Base-by-base conservation (phyloP, 768 basidiomycete genomes). In the Cystobasidium onofrii region DNA sequence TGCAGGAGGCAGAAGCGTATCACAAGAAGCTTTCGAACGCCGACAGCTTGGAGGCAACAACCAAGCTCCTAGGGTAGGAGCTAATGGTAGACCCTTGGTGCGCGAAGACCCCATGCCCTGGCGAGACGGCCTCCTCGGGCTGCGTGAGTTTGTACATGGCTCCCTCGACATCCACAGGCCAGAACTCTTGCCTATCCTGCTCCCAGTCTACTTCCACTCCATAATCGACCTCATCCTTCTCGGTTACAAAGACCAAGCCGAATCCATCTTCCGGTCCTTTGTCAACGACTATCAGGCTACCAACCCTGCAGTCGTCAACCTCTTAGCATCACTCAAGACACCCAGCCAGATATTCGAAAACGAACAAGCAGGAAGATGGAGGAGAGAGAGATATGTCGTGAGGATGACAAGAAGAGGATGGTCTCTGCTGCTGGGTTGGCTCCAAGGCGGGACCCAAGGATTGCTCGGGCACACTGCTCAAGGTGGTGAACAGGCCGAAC, bases 191-290 rank as follows among this genome's bases (percentile, higher is more conserved):
- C 93, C 91, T 55, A 89, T 99, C 41, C 82, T 96, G 18, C 96
- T 93, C 79, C 96, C 96, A 1, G 90, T 99, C 75, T 98, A 97
- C 80, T 92, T 90, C 63, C 92, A 99, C 81, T 97, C 97, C 80
- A 97, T 95, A 81, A 84, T 99, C 34, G 95, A 97, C 80, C 85
- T 99, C 62, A 88, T 98, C 60, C 89, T 92, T 77, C 87, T 88
- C 64, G 92, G 91, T 12, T 67, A 67, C 65, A 44, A 52, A 29
- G 65, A 67, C 29, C 65, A 67, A 25, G 65, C 65, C 23, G 65
- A 67, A 29, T 4, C 52, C 43, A 67, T 67, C 39, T 54, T 46
- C 44, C 65, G 52, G 2, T 31, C 27, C 65, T 52, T 67, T 25
- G 44, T 52, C 43, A 52, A 43, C 23, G 65, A 67, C 65, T 67